phyloP scores from a whole-genome alignment of 306 rosid genomes.

The Quillaja saponaria region DNA sequence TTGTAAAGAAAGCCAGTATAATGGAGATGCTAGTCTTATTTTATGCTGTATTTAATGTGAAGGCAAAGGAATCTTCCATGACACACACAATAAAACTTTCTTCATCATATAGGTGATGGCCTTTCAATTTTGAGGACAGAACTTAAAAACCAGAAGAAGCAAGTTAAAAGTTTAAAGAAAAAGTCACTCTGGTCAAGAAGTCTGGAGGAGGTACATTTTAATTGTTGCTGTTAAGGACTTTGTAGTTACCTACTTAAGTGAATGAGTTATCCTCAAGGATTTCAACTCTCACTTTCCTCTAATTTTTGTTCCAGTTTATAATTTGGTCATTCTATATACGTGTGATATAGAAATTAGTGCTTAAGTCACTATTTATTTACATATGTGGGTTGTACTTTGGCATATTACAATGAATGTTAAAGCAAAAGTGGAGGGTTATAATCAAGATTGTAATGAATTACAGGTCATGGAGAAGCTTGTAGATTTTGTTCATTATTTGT shows the following conservation, averaged over 20 bases:
- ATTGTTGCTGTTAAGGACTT: conserved; percentile 9
- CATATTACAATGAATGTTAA: neutral
- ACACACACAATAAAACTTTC: neutral
- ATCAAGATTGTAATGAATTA: conserved; percentile 32
- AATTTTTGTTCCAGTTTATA: conserved; percentile 4
- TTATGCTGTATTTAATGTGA: too few species aligned
- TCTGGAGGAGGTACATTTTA: conserved; percentile 76
- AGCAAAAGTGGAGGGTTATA: conserved; percentile 16
- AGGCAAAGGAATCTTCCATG: too few species aligned
- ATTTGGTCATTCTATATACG: neutral
- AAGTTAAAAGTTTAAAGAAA: conserved; percentile 66
- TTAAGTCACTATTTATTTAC: neutral
- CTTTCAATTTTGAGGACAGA: conserved; percentile 58
- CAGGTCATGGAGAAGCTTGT: conserved; percentile 92
- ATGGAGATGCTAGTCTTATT: too few species aligned
- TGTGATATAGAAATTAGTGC: conserved; percentile 2
- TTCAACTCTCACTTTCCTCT: conserved; percentile 16
- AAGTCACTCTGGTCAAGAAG: conserved; percentile 83
- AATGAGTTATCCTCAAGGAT: too few species aligned
- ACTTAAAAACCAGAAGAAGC: conserved; percentile 69
- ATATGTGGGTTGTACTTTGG: neutral
- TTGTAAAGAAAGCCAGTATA: too few species aligned
- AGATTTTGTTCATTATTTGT: conserved; percentile 70
- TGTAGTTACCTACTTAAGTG: too few species aligned
- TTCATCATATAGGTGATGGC: conserved; percentile 51